Conservation (phyloP, 1,284 basidiomycete species). For the Anthracocystis walkeri region DNA sequence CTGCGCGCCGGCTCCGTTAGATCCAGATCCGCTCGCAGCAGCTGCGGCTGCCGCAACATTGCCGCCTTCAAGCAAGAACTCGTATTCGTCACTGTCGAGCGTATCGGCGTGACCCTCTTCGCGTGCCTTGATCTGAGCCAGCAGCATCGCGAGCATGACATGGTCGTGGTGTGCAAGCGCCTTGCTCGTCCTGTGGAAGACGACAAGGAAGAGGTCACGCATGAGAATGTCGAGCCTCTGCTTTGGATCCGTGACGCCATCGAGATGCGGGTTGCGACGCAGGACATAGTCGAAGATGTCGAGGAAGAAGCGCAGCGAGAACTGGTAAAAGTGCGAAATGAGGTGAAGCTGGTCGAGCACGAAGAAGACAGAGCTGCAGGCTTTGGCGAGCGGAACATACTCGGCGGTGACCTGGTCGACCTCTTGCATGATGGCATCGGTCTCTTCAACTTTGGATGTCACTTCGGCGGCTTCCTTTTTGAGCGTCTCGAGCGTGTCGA, state of each 20-base stretch:
- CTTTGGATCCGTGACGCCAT: constrained; percentile 80
- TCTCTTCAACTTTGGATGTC: constrained; percentile 95
- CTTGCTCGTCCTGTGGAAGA: constrained; percentile 89
- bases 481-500: constrained; percentile 93
- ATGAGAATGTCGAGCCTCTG: constrained; percentile 85
- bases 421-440: constrained; percentile 93
- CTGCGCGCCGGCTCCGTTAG: constrained; percentile 42
- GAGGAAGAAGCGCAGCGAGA: constrained; percentile 96
- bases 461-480: constrained; percentile 98
- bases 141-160: constrained; percentile 87
- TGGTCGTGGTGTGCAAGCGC: constrained; percentile 92
- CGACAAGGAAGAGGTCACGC: constrained; percentile 88
- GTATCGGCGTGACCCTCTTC: constrained; percentile 70
- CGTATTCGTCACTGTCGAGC: constrained; percentile 81
- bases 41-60: constrained; percentile 74
- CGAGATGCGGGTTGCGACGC: constrained; percentile 88
- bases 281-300: constrained; percentile 97
- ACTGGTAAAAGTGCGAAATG: constrained; percentile 98
- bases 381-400: constrained; percentile 93
- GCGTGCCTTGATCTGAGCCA: constrained; percentile 89
- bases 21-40: constrained; percentile 68
- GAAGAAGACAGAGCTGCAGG: constrained; percentile 97
- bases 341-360: constrained; percentile 92
- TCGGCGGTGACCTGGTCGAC: constrained; percentile 95
- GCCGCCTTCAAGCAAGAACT: constrained; percentile 88